Percentiles rank a stretch among this genome's conserved stretches.
Evolutionary conservation across 202 grass and related monocot genomes (phyloP).

Genomic region (Elaeis oleifera): DNA sequence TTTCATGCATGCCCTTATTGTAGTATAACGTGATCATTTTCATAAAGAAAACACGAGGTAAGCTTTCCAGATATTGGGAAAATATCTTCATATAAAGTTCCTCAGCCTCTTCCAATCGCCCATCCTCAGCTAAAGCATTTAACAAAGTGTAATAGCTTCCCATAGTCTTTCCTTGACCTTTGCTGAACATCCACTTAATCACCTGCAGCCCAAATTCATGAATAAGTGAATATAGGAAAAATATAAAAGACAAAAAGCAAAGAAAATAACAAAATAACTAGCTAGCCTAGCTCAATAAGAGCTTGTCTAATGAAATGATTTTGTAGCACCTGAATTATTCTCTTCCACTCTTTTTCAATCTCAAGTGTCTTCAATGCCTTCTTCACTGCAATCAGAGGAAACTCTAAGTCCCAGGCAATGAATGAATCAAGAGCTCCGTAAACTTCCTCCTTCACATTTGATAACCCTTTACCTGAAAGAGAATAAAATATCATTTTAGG

Average conservation of each 20-base stretch:
- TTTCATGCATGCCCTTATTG: conserved; percentile 43
- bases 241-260: not conserved
- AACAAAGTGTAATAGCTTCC: conserved; percentile 84
- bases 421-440: conserved; percentile 95
- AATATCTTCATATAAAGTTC: conserved; percentile 84
- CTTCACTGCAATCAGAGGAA: conserved; percentile 93
- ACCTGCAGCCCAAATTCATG: conserved; percentile 41
- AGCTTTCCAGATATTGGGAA: conserved; percentile 62
- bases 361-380: conserved; percentile 85
- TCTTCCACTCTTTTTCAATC: conserved; percentile 89
- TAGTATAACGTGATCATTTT: conserved; percentile 71
- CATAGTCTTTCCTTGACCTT: conserved; percentile 99
- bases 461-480: conserved; percentile 69
- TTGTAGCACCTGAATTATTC: conserved; percentile 76
- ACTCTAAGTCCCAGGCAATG: conserved; percentile 96
- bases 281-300: not conserved
- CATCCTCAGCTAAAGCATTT: conserved; percentile 85
- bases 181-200: conserved; percentile 98
- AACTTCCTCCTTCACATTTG: conserved; percentile 95
- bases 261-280: not conserved
- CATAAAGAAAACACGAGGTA: conserved; percentile 85
- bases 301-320: too few relatives aligned
- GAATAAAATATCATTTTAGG: not conserved
- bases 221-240: not conserved
- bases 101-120: conserved; percentile 76